Evolutionary conservation across 2,329 filamentous ascomycete species (phyloP).

Genomic region (Pseudocercospora fuligena): DNA sequence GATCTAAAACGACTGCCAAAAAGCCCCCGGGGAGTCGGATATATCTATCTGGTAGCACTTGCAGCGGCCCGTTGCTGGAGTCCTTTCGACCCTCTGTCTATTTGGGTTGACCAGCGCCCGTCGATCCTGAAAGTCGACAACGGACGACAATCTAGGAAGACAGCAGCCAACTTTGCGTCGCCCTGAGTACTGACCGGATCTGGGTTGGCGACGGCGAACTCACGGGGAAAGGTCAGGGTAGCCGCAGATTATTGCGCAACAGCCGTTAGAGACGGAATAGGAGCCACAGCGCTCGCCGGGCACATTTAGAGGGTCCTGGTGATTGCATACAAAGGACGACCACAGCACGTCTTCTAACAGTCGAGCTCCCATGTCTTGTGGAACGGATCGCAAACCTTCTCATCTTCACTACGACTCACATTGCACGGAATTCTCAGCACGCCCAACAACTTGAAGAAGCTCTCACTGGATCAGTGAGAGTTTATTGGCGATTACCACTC

Average conservation of each 20-base stretch:
- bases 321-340: conserved; percentile 26
- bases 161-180: conserved; percentile 25
- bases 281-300: conserved; percentile 16
- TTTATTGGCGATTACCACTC: conserved; percentile 7
- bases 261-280: conserved; percentile 23
- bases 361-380: conserved; percentile 27
- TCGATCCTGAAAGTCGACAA: conserved; percentile 20
- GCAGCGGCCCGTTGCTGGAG: conserved; percentile 24
- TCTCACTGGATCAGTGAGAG: background rate
- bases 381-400: conserved; percentile 26
- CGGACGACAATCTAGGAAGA: conserved; percentile 30
- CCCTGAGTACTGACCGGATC: conserved; percentile 16
- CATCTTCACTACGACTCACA: conserved; percentile 10
- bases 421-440: conserved; percentile 6
- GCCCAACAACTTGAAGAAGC: background rate
- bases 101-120: conserved; percentile 24
- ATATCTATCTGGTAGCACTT: conserved; percentile 27
- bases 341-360: conserved; percentile 18
- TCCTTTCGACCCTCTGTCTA: conserved; percentile 18
- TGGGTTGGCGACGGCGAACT: conserved; percentile 14
- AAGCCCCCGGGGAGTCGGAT: conserved; percentile 27
- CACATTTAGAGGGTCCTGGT: conserved; percentile 16
- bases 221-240: conserved; percentile 21
- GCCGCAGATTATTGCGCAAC: conserved; percentile 30
- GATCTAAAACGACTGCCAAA: conserved; percentile 19